phyloP scores from a whole-genome alignment of 176 grass and related monocot genomes.

The Otatea glauca region DNA sequence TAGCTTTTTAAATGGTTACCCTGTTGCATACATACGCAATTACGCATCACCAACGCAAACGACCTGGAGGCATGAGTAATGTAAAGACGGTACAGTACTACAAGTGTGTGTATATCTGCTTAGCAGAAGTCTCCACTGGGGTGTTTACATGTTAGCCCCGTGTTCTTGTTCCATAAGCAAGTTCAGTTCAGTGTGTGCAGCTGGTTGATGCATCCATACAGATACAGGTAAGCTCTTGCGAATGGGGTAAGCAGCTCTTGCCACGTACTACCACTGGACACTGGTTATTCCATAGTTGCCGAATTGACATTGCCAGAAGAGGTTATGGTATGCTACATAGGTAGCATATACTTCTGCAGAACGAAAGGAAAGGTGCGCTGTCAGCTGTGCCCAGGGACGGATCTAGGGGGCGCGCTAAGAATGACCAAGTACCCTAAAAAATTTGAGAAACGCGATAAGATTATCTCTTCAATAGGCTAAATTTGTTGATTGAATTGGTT shows the following conservation, averaged over 20 bases:
- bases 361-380: neutral
- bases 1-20: slow-evolving; percentile 9
- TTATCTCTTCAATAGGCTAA: too few species aligned
- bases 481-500: too few species aligned
- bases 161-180: neutral
- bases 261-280: neutral
- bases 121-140: neutral
- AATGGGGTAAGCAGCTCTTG: neutral
- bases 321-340: neutral
- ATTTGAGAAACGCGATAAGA: too few species aligned
- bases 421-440: too few species aligned
- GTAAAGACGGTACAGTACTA: neutral
- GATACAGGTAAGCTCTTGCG: neutral
- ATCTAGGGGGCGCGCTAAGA: too few species aligned
- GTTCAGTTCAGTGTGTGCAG: neutral
- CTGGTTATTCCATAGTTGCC: neutral
- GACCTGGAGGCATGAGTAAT: neutral
- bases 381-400: neutral
- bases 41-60: neutral
- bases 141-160: neutral
- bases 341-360: neutral
- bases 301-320: neutral
- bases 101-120: too few species aligned
- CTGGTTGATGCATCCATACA: neutral
- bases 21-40: neutral